Evolutionary conservation across 2,329 filamentous ascomycete species (phyloP), one percentile per base, ranked within the genome.

Genomic region (Neonectria sp.): DNA sequence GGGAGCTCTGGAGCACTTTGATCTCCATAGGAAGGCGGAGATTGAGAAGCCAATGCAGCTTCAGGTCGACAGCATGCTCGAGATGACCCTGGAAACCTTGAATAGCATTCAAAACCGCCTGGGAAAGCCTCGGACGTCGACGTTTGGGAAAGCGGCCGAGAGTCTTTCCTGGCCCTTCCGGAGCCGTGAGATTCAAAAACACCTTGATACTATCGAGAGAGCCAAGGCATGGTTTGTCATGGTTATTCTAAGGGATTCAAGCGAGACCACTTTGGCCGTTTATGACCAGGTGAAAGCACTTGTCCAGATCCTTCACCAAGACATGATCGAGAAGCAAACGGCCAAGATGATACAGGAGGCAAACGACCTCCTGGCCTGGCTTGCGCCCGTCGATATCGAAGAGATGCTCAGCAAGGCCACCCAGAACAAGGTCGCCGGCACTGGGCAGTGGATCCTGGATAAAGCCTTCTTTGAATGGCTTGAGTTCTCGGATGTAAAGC

Each of bases 161-260:
- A 52, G 33, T 21, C 55, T 71, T 1, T 53, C 68, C n/a, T 75
- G 73, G 73, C 72, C 74, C 7, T 72, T 74, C 29, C 65, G 65
- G 37, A 60, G 60, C 13, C 68, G 49, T 1, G 68, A 75, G 29
- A 52, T 75, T 5, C 58, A 71, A 37, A 72, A 73, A 21, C 71
- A 73, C 21, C 55, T 76, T 29, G 58, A 56, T 21, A 71, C 68
- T 12, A 46, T 74, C 3, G 74, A 76, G 43, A 60, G 72, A 24
- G 66, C 72, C 48, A 75, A 76, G 60, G 71, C 71, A 3, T 75
- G 73, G 74, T 75, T 75, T 51, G 69, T 76, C 45, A 73, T 76
- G 72, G 63, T 73, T 1, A 61, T 76, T 13, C 65, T 75, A 43
- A 65, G 63, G 43, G 69, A 76, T 57, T 68, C 67, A n/a, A 65